Conservation (phyloP, 73 alveolate genomes). For the Paramecium octaurelia region DNA sequence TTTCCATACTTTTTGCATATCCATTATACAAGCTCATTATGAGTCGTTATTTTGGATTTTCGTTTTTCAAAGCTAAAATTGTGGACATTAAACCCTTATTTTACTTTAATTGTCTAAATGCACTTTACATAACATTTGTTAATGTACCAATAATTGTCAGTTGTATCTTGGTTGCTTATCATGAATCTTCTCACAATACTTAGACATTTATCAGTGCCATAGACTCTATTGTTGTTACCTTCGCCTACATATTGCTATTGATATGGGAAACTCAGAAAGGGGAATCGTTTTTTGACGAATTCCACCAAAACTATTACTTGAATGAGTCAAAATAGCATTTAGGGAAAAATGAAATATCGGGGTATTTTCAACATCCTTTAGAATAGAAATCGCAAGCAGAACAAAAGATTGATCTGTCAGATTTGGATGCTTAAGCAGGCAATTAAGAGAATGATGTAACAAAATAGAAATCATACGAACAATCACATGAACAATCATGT, state of each 20-base stretch:
- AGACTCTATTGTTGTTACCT: background rate
- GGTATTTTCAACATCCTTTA: background rate
- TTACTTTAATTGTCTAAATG: background rate
- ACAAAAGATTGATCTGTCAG: background rate
- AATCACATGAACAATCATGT: background rate
- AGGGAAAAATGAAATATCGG: background rate
- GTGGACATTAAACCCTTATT: background rate
- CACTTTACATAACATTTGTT: background rate
- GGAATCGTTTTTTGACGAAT: conserved; percentile 11
- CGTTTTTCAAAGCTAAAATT: conserved; percentile 36
- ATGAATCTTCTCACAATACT: background rate
- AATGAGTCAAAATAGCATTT: background rate
- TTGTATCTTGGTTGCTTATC: background rate
- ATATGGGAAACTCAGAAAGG: conserved; percentile 37
- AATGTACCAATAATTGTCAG: background rate
- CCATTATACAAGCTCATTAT: background rate
- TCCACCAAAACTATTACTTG: background rate
- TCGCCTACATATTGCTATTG: background rate
- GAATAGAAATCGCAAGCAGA: background rate
- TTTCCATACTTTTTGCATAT: background rate
- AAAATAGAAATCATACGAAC: background rate
- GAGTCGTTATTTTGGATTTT: conserved; percentile 31
- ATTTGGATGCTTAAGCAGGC: background rate
- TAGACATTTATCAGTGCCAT: conserved; percentile 27
- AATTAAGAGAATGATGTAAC: background rate